A percentile compares a stretch with the other conserved stretches of the same genome.
These are phyloP conservation scores for Cyberlindnera galapagoensis DNA, from an alignment of 805 yeast genomes.

Conservation along the genomic window DNA sequence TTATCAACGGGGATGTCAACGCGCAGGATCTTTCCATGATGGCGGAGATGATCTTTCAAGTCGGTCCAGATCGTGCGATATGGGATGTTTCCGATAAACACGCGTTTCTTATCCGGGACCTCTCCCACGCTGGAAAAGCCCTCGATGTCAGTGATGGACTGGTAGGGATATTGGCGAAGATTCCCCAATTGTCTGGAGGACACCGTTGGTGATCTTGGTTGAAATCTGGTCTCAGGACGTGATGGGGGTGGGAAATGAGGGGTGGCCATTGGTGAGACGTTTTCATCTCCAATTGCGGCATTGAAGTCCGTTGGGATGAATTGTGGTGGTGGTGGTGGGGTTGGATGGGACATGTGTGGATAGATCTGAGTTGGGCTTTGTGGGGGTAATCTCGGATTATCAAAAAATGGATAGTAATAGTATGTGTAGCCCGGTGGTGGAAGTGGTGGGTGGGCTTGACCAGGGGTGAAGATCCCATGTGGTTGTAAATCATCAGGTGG, in stretches of 20 bases:
- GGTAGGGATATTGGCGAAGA: slow-evolving; percentile 21
- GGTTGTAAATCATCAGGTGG: no score
- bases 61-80: slow-evolving; percentile 36
- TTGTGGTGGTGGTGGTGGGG: slow-evolving; percentile 3
- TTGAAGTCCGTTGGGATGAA: not conserved
- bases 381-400: not conserved
- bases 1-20: slow-evolving; percentile 33
- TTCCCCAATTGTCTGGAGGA: slow-evolving; percentile 15
- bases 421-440: not conserved
- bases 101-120: slow-evolving; percentile 30
- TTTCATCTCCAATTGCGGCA: no score
- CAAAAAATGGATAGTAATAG: not conserved
- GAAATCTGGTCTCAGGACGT: not conserved
- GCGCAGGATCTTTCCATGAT: slow-evolving; percentile 15
- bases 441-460: slow-evolving; percentile 1
- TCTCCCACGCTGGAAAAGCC: not conserved
- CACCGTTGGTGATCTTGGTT: slow-evolving; percentile 10
- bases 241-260: no score
- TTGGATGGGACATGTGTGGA: slow-evolving; percentile 3
- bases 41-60: slow-evolving; percentile 31
- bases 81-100: slow-evolving; percentile 54
- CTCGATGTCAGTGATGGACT: slow-evolving; percentile 17
- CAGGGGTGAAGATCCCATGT: slow-evolving; percentile 1
- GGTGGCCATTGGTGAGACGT: no score
- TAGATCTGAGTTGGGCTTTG: not conserved